A percentile compares a stretch with the other conserved stretches of the same genome.
phyloP scores from a whole-genome alignment of 257 asterid genomes.

The Solanum arcanum region DNA sequence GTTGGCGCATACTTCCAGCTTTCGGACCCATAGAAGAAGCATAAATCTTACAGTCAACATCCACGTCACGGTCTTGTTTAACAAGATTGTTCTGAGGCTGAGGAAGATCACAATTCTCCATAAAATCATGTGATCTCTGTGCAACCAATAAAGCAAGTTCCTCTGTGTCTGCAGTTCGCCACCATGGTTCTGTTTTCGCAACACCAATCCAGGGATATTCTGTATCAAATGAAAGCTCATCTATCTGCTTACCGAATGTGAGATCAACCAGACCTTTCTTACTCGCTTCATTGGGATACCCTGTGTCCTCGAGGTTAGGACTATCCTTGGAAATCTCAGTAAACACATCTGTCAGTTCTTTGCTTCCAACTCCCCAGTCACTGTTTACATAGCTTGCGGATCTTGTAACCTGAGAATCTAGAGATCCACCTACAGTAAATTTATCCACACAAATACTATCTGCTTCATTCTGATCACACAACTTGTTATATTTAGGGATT shows the following conservation, averaged over 20 bases:
- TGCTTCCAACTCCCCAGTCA: constrained; percentile 11
- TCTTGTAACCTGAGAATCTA: constrained; percentile 15
- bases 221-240: constrained; percentile 27
- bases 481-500: not conserved
- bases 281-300: constrained; percentile 10
- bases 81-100: constrained; percentile 34
- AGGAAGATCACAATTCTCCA: constrained; percentile 89
- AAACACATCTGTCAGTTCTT: not conserved
- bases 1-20: not conserved
- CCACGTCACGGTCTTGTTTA: constrained; percentile 26
- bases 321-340: constrained; percentile 6
- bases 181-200: constrained; percentile 57
- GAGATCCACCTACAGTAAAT: constrained; percentile 1
- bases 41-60: constrained; percentile 6
- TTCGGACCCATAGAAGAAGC: constrained; percentile 10
- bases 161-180: constrained; percentile 70
- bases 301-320: constrained; percentile 4
- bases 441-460: constrained; percentile 9
- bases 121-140: constrained; percentile 35
- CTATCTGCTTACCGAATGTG: constrained; percentile 22
- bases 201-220: constrained; percentile 38
- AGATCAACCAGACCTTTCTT: constrained; percentile 12
- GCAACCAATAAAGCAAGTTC: constrained; percentile 72
- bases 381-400: constrained; percentile 7
- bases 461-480: constrained; percentile 8